Evolutionary conservation across 352 stramenopile genomes (phyloP), one percentile per base, ranked within the genome.

Genomic region (Globisporangium alternatum): DNA sequence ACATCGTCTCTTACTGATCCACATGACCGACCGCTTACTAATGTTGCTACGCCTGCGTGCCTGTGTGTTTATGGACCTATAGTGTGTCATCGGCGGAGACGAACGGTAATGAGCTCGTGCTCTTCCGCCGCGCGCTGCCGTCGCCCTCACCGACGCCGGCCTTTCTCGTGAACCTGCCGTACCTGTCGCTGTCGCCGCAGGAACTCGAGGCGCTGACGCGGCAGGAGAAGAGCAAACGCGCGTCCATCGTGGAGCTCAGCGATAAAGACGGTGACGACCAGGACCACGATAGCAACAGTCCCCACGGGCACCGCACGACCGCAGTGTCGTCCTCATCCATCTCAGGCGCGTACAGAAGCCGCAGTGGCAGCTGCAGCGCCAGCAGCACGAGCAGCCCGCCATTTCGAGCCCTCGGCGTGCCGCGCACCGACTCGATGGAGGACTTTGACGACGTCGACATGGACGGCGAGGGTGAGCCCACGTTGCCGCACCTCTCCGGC

Each of bases 381-480:
- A 76, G 64, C 45, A 67, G 67, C 8, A 77, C 70, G 4, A 66
- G 49, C 59, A 70, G 65, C n/a, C 59, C 65, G 33, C 65, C 48
- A 37, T 81, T 77, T 57, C 76, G 68, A 53, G 64, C 76, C 28
- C 47, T 82, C 19, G 69, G 69, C 56, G 74, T 81, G 30, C 73
- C 70, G 0, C 70, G 60, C 21, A 76, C 54, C 0, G 71, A 79
- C 62, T 25, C 49, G 19, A 67, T 75, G 67, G 72, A 74, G 0
- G 66, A 68, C 15, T 39, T 52, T 49, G 76, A 78, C n/a, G 76
- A 84, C 53, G 70, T 78, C 39, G 81, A 83, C 49, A 86, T 86
- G 75, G 74, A 71, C 30, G 76, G 72, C 10, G 51, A 70, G 10
- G 44, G 59, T 15, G 62, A 51, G 15, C 68, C 43, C 15, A 71